These are phyloP conservation scores for Penicillium italicum DNA, from an alignment of 2,329 filamentous ascomycete species.

Conservation along the genomic window DNA sequence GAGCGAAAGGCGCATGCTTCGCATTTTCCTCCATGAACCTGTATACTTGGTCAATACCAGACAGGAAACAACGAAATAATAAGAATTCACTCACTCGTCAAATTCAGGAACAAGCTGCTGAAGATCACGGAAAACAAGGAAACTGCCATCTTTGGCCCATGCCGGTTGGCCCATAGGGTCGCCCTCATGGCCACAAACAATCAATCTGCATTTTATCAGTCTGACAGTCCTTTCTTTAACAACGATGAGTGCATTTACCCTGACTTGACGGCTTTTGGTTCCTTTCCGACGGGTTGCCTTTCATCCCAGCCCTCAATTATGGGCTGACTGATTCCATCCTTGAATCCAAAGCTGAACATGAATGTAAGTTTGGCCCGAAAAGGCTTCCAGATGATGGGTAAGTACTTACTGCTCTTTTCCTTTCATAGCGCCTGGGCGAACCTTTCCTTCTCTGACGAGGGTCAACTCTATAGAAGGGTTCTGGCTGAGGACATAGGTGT, in stretches of 20 bases:
- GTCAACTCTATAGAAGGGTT: conserved; percentile 1
- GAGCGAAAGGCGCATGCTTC: conserved; percentile 14
- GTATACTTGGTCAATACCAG: background rate
- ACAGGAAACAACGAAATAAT: background rate
- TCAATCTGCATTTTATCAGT: conserved; percentile 29
- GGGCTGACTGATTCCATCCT: conserved; percentile 45
- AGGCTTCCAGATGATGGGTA: background rate
- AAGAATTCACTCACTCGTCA: conserved; percentile 23
- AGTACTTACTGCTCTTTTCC: conserved; percentile 20
- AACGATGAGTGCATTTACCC: conserved; percentile 17
- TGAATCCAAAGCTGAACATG: conserved; percentile 41
- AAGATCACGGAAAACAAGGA: conserved; percentile 45
- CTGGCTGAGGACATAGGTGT: background rate
- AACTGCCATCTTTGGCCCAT: conserved; percentile 47
- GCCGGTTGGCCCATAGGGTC: conserved; percentile 29
- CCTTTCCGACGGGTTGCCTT: background rate
- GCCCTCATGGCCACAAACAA: conserved; percentile 39
- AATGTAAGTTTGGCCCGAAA: background rate
- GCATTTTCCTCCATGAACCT: conserved; percentile 38
- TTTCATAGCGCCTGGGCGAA: background rate
- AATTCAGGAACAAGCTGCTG: conserved; percentile 48
- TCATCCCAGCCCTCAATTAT: conserved; percentile 33
- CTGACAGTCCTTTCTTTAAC: conserved; percentile 3
- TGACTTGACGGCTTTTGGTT: conserved; percentile 17
- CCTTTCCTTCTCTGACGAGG: background rate